A percentile compares a stretch with the other conserved stretches of the same genome.
phyloP scores from a whole-genome alignment of 1,284 basidiomycete species.

The Sporisorium reilianum region DNA sequence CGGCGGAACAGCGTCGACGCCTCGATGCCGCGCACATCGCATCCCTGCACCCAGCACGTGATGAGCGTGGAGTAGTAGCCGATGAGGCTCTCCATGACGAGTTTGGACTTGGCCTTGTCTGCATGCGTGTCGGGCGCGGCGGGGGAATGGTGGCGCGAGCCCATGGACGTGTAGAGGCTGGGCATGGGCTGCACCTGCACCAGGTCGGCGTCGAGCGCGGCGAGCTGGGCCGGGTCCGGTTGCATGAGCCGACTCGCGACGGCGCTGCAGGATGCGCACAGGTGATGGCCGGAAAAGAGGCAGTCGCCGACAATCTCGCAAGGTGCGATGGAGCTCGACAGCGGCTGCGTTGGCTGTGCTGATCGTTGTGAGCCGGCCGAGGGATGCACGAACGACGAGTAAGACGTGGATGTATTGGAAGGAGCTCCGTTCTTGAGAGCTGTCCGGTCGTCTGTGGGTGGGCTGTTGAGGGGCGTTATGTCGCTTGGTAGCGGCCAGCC shows the following conservation, averaged over 20 bases:
- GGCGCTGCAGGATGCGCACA: conserved; percentile 36
- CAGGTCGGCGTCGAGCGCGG: conserved; percentile 28
- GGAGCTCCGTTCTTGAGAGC: conserved; percentile 4
- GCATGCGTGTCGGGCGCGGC: conserved; percentile 3
- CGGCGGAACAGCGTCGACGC: conserved; percentile 32
- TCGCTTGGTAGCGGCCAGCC: conserved; percentile 18
- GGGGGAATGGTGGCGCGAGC: conserved; percentile 29
- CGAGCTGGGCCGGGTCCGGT: conserved; percentile 24
- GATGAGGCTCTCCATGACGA: conserved; percentile 44
- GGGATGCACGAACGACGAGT: conserved; percentile 2
- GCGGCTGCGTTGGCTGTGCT: conserved; percentile 4
- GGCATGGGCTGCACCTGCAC: conserved; percentile 35
- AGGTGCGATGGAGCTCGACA: not conserved
- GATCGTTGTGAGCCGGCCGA: conserved; percentile 9
- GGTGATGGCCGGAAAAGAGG: conserved; percentile 38
- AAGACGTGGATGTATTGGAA: not conserved
- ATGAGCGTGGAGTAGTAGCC: conserved; percentile 49
- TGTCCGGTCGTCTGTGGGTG: conserved; percentile 8
- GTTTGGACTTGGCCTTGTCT: conserved; percentile 23
- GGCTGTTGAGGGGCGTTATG: not conserved
- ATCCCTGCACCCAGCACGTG: conserved; percentile 44
- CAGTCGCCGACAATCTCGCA: conserved; percentile 50
- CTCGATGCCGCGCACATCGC: conserved; percentile 42
- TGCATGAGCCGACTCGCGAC: conserved; percentile 46
- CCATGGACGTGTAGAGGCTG: conserved; percentile 38